Conservation (phyloP, 176 grass and related monocot species). For the Tillandsia leiboldiana region DNA sequence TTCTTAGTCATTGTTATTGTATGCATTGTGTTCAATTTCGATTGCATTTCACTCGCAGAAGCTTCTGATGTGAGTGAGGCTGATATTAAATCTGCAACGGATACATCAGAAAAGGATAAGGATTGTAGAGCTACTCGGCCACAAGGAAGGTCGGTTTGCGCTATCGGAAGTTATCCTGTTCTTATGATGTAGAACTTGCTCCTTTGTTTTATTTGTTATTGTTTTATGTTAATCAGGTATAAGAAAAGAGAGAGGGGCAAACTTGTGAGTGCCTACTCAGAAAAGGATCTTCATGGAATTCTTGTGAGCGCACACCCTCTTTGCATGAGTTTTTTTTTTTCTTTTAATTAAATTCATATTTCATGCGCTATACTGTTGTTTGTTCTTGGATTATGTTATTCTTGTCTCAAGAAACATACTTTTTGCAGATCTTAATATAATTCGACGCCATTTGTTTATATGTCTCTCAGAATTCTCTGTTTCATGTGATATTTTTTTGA, state of each 20-base stretch:
- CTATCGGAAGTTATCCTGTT: slow-evolving; percentile 1
- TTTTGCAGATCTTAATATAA: background rate
- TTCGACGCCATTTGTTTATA: background rate
- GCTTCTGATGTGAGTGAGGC: slow-evolving; percentile 28
- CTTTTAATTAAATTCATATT: background rate
- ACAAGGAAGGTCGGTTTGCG: slow-evolving; percentile 68
- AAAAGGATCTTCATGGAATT: slow-evolving; percentile 95
- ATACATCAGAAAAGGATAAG: slow-evolving; percentile 31
- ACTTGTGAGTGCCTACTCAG: slow-evolving; percentile 65
- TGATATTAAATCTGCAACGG: slow-evolving; percentile 38
- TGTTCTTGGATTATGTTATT: no score
- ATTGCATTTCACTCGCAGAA: slow-evolving; percentile 29
- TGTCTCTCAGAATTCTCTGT: background rate
- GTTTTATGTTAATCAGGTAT: slow-evolving; percentile 43
- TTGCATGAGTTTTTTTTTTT: slow-evolving; percentile 10
- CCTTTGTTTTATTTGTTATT: background rate
- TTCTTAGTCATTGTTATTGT: slow-evolving; percentile 3
- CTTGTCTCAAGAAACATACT: no score
- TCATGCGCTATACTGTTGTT: no score
- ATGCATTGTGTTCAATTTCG: slow-evolving; percentile 5
- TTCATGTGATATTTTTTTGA: background rate
- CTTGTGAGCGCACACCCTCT: slow-evolving; percentile 38
- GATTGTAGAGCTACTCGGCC: slow-evolving; percentile 58
- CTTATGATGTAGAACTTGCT: slow-evolving; percentile 4
- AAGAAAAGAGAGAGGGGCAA: slow-evolving; percentile 92